Evolutionary conservation across 805 yeast species (phyloP).

Genomic region (Hermanozyma aechmeae): DNA sequence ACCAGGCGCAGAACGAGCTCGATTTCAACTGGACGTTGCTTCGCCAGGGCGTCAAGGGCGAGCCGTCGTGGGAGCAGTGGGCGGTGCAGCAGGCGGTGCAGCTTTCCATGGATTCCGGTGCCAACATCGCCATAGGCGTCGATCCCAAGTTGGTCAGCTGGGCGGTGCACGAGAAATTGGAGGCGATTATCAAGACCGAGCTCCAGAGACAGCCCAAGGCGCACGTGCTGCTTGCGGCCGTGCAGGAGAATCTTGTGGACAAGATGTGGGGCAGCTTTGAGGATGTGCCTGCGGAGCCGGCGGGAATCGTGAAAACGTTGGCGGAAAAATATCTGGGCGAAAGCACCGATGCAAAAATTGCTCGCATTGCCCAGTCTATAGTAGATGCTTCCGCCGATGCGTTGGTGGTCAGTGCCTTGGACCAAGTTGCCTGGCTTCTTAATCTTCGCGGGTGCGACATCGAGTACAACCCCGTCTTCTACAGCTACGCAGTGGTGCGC

Average conservation of each 20-base stretch:
- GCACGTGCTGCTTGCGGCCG: conserved; percentile 33
- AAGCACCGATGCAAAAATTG: conserved; percentile 46
- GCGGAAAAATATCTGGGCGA: conserved; percentile 58
- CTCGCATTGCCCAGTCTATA: conserved; percentile 22
- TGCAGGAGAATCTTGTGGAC: conserved; percentile 63
- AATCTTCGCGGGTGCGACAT: conserved; percentile 48
- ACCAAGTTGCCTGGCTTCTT: conserved; percentile 45
- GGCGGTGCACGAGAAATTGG: conserved; percentile 21
- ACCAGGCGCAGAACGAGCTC: conserved; percentile 48
- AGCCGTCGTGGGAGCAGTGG: conserved; percentile 54
- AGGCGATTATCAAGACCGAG: conserved; percentile 19
- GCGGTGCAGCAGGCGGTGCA: conserved; percentile 41
- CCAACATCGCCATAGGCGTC: conserved; percentile 28
- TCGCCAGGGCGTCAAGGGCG: conserved; percentile 41
- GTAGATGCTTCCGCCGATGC: conserved; percentile 21
- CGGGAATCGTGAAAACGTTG: conserved; percentile 41
- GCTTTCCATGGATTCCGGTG: conserved; percentile 38
- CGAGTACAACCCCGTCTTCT: conserved; percentile 47
- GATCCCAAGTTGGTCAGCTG: conserved; percentile 43
- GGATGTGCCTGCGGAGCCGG: conserved; percentile 45
- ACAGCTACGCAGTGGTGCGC: conserved; percentile 29
- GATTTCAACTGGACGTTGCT: conserved; percentile 53
- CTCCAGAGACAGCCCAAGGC: conserved; percentile 15
- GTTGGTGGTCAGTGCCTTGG: conserved; percentile 37
- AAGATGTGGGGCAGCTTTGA: conserved; percentile 64